Conservation (phyloP, 805 yeast genomes). For the Wickerhamiella bombiphila region DNA sequence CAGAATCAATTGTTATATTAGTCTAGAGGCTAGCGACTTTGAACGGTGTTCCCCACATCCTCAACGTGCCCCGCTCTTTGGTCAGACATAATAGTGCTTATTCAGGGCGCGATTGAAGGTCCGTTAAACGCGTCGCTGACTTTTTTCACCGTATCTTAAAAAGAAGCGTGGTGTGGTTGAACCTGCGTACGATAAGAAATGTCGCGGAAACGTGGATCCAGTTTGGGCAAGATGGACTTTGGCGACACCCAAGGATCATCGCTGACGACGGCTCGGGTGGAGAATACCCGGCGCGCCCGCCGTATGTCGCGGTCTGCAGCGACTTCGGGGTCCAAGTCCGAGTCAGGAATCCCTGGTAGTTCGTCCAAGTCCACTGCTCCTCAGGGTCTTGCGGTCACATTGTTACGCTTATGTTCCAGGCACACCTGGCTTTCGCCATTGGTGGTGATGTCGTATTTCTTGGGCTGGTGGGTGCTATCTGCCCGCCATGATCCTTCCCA, state of each 20-base stretch:
- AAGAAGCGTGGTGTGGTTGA: too few relatives aligned
- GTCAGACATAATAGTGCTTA: too few relatives aligned
- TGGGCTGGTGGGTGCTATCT: constrained; percentile 8
- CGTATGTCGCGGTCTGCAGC: constrained; percentile 2
- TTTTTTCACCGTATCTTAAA: too few relatives aligned
- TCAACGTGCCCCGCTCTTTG: too few relatives aligned
- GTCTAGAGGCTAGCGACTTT: too few relatives aligned
- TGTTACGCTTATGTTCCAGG: constrained; percentile 1
- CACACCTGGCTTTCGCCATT: constrained; percentile 18
- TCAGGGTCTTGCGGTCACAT: constrained; percentile 3
- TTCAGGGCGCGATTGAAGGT: too few relatives aligned
- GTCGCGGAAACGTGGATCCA: constrained; percentile 14
- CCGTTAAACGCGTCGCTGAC: too few relatives aligned
- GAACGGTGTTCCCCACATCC: too few relatives aligned
- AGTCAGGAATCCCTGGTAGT: not conserved
- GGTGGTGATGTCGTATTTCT: constrained; percentile 6
- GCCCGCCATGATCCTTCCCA: constrained; percentile 11
- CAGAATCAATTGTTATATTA: too few relatives aligned
- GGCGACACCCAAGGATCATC: constrained; percentile 21
- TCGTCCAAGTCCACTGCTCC: not conserved
- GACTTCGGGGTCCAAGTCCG: not conserved
- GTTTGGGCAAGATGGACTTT: constrained; percentile 17
- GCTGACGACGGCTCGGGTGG: constrained; percentile 12
- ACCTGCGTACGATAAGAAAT: too few relatives aligned
- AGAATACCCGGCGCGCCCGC: constrained; percentile 10